Evolutionary conservation across 495 filamentous ascomycete genomes (phyloP), one percentile per base, ranked within the genome.

Genomic region (Daldinia concentrica): DNA sequence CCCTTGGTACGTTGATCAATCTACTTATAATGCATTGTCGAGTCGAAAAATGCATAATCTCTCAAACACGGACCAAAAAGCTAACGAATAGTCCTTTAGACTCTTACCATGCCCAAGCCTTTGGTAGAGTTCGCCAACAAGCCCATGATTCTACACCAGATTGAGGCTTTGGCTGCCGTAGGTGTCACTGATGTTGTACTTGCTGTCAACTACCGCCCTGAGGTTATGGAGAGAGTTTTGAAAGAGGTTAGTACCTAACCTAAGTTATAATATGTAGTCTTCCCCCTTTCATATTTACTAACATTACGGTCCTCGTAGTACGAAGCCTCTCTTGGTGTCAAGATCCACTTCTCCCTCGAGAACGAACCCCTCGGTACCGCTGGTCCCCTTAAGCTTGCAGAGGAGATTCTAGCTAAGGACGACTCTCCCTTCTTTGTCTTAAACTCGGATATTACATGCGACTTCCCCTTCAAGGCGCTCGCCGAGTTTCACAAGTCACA

Each of bases 91-190:
- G 58, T 54, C 51, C 41, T 57, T 63, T 77, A 98, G 95, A 99
- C 95, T 62, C 88, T 99, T 76, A 98, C 95, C 45, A 91, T 98
- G 71, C 95, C 95, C 26, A 99, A 99, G 81, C 95, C 95, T 50
- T 86, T 99, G 72, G 95, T 99, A 76, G 95, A 99, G 83, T 99
- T 99, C 80, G 94, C 89, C 74, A 99, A 99, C 86, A 93, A 93
- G 79, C 95, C 94, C 73, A 99, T 99, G 95, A 99, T 99, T 82
- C 86, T 95, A 69, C 95, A 99, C 85, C 95, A 99, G 81, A 92
- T 99, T 73, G 94, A 98, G 82, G 92, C 92, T 74, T 85, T 99
- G 74, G 95, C 96, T 72, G 92, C 92, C 69, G 95, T 94, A 32
- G 95, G 95, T 79, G 95, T 98, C 39, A 98, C 95, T 68, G 94